Evolutionary conservation across 352 stramenopile species (phyloP), one percentile per base, ranked within the genome.

Genomic region (Globisporangium emineosum): DNA sequence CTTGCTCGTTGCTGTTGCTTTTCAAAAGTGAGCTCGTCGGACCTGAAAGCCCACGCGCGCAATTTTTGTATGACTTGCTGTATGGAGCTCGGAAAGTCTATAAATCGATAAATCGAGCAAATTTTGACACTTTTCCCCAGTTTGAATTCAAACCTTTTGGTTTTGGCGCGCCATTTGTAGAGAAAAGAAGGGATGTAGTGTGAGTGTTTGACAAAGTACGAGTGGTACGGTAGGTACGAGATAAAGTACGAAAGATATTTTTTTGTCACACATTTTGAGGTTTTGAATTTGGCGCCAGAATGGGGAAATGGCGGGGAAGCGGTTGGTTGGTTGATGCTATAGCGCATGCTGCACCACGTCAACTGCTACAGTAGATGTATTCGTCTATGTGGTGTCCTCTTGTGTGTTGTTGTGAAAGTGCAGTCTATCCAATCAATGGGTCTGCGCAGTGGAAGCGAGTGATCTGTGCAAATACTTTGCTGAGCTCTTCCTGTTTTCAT

Each of bases 141-240:
- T 62, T 62, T 62, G 57, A 62, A 62, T 62, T 62, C 57, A 62
- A 62, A 62, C 42, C n/a, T n/a, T n/a, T n/a, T n/a, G n/a, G n/a
- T n/a, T n/a, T n/a, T n/a, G n/a, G n/a, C n/a, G n/a, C n/a, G n/a
- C 27, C 51, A 57, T 15, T 45, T 59, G 21, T 50, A 47, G 25
- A 45, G 25, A 61, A 61, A 61, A 32, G 2, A 21, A 45, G 0
- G 7, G 6, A 5, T 4, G 6, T 56, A 60, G n/a, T 37, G 21
- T 12, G n/a, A 17, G 2, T n/a, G 17, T 0, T 37, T 12, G n/a
- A 10, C 8, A 29, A 53, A 62, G 56, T 53, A 30, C 56, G 56
- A 53, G 8, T 1, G 3, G n/a, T 43, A 29, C 56, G n/a, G n/a
- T n/a, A n/a, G n/a, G n/a, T n/a, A n/a, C 7, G 27, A 29, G 8